Base-by-base conservation (phyloP, 2,329 filamentous ascomycete species). In the Parafenestella ontariensis region DNA sequence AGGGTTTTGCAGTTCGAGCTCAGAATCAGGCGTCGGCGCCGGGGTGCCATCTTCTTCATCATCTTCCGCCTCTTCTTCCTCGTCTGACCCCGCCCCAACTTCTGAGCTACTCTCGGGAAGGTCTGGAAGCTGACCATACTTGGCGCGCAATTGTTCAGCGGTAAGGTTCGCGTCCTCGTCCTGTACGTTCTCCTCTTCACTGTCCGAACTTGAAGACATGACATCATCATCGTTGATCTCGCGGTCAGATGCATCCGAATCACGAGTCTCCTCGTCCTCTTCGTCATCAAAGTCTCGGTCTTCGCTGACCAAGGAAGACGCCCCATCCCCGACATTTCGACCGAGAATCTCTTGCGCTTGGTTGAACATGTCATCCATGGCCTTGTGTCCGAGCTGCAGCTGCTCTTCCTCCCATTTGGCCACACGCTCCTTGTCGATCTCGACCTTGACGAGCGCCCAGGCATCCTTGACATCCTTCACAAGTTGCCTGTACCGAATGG, bases 341-440 rank as follows among this genome's bases (percentile, higher is more conserved):
- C 70, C 73, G 3, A 75, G 58, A 36, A 73, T 75, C 53, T 73
- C 40, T 57, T 89, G 89, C 0, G 88, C 90, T 52, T 88, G 82
- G 57, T 88, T 89, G 65, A 90, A 88, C 65, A 87, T 90, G 77
- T 89, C 87, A 65, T 89, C 91, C 67, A 90, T 82, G 44, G 87
- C 91, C 68, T 85, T 87, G 76, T 82, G 81, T 43, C 80, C 80
- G 34, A 79, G 72, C 33, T 77, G 73, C 55, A 85, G 80, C 68
- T 88, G 83, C 71, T 88, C 82, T 58, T 84, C 83, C 68, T 88
- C 84, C 80, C 85, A 87, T 41, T 79, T 79, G 47, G 81, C 80
- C 51, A 85, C 76, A 33, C 85, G 81, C 56, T 78, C 77, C 49
- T 82, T 80, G 58, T 87, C 81, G 28, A 88, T 83, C 59, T 88